Percentiles rank a stretch among this genome's conserved stretches.
phyloP scores from a whole-genome alignment of 495 filamentous ascomycete genomes.

The Apodospora peruviana region DNA sequence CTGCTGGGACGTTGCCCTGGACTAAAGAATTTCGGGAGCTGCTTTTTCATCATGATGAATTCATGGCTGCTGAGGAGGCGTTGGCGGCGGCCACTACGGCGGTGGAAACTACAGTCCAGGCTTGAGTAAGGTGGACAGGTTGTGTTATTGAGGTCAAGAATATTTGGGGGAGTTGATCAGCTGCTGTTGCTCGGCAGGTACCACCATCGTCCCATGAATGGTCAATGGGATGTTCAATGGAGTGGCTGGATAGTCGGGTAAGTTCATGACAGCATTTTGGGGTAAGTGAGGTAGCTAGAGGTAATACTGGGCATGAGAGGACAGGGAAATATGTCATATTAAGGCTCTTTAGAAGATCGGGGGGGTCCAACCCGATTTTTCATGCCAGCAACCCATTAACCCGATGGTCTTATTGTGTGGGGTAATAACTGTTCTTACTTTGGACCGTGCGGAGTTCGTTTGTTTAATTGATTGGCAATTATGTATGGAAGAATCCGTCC shows the following conservation, averaged over 20 bases:
- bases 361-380: conserved; percentile 4
- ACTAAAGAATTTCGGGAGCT: conserved; percentile 16
- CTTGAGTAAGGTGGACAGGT: too few species aligned
- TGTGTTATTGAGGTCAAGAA: too few species aligned
- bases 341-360: conserved; percentile 4
- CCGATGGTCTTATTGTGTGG: conserved; percentile 11
- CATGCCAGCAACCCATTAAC: conserved; percentile 7
- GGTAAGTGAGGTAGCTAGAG: not conserved
- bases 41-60: conserved; percentile 25
- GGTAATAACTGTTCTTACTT: not conserved
- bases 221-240: too few species aligned
- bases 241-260: not conserved
- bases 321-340: conserved; percentile 1
- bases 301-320: too few species aligned
- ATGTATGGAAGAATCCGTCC: not conserved
- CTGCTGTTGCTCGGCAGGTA: too few species aligned
- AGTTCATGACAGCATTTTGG: not conserved
- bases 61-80: conserved; percentile 9
- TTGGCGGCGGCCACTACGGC: too few species aligned
- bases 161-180: too few species aligned
- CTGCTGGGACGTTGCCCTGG: conserved; percentile 15
- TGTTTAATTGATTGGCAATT: not conserved
- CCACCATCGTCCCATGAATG: too few species aligned
- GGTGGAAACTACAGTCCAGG: too few species aligned
- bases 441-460: not conserved